A percentile compares a stretch with the other conserved stretches of the same genome.
These are phyloP conservation scores for Cardamine resedifolia DNA, from an alignment of 345 rosid genomes.

Conservation along the genomic window DNA sequence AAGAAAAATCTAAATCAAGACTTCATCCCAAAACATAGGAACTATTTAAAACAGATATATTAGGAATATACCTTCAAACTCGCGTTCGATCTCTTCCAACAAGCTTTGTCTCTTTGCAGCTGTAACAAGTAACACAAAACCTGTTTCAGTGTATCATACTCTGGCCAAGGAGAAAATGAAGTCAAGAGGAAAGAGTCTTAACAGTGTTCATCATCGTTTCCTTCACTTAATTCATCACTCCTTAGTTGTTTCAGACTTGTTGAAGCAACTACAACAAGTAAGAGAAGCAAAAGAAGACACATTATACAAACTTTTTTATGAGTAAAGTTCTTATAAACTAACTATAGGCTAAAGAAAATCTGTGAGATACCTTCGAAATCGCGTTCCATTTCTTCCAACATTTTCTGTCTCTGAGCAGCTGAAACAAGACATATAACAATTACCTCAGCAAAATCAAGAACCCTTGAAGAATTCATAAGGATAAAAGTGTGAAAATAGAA, in stretches of 20 bases:
- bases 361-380: conserved; percentile 32
- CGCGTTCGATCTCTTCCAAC: conserved; percentile 32
- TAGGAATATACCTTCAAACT: conserved; percentile 27
- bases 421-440: conserved; percentile 20
- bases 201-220: conserved; percentile 26
- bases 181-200: neutral
- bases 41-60: neutral
- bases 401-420: conserved; percentile 29
- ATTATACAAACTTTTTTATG: neutral
- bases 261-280: conserved; percentile 31
- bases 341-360: neutral
- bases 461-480: neutral
- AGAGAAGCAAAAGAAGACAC: neutral
- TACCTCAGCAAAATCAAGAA: neutral
- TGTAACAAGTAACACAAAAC: conserved; percentile 16
- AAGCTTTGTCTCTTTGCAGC: conserved; percentile 27
- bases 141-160: neutral
- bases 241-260: conserved; percentile 20
- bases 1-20: neutral
- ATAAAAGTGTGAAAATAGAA: neutral
- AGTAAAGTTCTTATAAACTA: neutral
- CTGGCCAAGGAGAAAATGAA: neutral
- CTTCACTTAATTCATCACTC: neutral
- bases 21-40: neutral
- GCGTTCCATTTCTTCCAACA: conserved; percentile 29